Evolutionary conservation across 1,139 yeast genomes (phyloP), one percentile per base, ranked within the genome.

Genomic region (Blastobotrys raffinosifermentans): DNA sequence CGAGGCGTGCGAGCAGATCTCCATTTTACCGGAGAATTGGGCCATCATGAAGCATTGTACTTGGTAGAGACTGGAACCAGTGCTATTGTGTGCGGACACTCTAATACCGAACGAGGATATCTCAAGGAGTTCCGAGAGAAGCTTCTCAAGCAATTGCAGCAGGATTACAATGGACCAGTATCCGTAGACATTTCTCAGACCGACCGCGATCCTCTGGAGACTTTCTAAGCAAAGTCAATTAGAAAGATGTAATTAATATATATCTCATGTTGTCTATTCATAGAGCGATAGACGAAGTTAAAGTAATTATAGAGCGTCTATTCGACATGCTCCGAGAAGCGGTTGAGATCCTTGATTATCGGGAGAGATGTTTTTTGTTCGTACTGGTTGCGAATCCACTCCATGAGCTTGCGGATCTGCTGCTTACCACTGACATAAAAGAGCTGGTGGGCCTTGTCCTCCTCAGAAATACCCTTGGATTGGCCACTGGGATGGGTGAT

Each of bases 101-200:
- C 94, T 15, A 89, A 91, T 54, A 85, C 96, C 0, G 99, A 93
- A 60, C 69, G 98, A 39, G 95, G 94, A 0, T 91, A 80, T 51
- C 65, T 91, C 37, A 51, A 54, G 3, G 61, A 56, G 2, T 61
- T 91, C 61, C 67, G 69, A 47, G 46, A 58, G 27, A 82, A 76
- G 55, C 64, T 81, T 45, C 46, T 45, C 26, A 35, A 49, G 4
- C 78, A 73, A 48, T 61, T 77, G 29, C 38, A 42, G 16, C 43
- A 40, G 9, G 58, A 49, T 6, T 48, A 50, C 22, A 47, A 45
- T 11, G 57, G 53, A 10, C 69, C 63, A 3, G 62, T 67, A 15
- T 66, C 63, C 10, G 64, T 80, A n/a, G 42, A 48, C 1, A 63
- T 81, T 22, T 71, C 83, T 47, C 46, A 59, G 34, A 51, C 62